Percentiles rank a stretch among this genome's conserved stretches.
These are phyloP conservation scores for Spiraea crenata DNA, from an alignment of 331 rosid genomes.

Conservation along the genomic window DNA sequence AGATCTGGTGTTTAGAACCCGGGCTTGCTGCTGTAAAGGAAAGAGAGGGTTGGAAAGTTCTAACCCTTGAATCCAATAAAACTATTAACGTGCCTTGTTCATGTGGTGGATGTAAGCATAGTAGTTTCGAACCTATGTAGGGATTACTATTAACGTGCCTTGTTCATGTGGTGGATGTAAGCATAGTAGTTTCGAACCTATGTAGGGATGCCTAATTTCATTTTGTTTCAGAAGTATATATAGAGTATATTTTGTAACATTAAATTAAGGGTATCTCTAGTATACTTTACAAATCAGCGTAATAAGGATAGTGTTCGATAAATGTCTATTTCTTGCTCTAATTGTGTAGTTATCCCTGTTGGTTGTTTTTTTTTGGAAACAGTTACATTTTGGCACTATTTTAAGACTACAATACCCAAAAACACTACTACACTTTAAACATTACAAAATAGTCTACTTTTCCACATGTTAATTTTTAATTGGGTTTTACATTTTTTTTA, in stretches of 20 bases:
- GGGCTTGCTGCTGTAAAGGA: background rate
- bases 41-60: background rate
- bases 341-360: too few species aligned
- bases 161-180: background rate
- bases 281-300: too few species aligned
- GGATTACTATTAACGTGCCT: background rate
- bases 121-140: background rate
- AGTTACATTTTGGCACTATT: too few species aligned
- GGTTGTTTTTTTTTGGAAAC: too few species aligned
- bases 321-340: too few species aligned
- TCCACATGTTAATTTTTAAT: too few species aligned
- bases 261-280: too few species aligned
- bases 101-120: background rate
- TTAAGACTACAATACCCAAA: too few species aligned
- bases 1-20: background rate
- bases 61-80: slow-evolving; percentile 9
- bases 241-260: background rate
- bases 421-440: too few species aligned
- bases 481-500: too few species aligned
- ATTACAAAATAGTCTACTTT: too few species aligned
- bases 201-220: background rate
- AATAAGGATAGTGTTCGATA: too few species aligned
- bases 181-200: background rate
- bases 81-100: background rate
- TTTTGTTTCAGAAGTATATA: background rate